phyloP scores from a whole-genome alignment of 208 protist species.

The Tetramitus jugosus region DNA sequence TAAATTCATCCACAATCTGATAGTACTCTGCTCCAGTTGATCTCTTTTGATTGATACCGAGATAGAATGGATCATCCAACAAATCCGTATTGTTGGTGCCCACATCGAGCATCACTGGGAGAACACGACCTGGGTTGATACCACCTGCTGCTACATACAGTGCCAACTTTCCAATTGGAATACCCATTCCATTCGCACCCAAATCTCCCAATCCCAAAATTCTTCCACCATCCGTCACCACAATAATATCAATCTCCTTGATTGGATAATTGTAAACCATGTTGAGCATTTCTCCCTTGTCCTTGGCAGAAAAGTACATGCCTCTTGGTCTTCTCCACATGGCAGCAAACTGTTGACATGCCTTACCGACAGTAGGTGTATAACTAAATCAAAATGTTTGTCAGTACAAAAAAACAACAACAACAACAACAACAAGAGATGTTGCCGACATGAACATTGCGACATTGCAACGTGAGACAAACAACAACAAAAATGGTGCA shows the following conservation, averaged over 20 bases:
- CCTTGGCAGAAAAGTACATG: conserved; percentile 69
- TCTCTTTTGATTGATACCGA: conserved; percentile 60
- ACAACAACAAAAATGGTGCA: too few species aligned
- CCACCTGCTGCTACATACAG: conserved; percentile 83
- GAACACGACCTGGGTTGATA: conserved; percentile 58
- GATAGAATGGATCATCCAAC: conserved; percentile 64
- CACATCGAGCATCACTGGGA: conserved; percentile 71
- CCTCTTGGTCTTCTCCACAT: conserved; percentile 66
- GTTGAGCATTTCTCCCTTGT: conserved; percentile 64
- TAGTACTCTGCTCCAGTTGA: conserved; percentile 66
- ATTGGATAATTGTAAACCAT: conserved; percentile 67
- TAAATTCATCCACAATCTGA: conserved; percentile 76
- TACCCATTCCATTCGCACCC: conserved; percentile 52
- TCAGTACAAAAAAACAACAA: background rate
- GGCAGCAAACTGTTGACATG: conserved; percentile 73
- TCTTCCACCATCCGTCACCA: conserved; percentile 78
- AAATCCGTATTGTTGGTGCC: conserved; percentile 76
- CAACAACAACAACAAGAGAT: background rate
- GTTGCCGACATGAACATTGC: too few species aligned
- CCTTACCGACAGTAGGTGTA: conserved; percentile 61
- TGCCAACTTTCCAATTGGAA: conserved; percentile 83
- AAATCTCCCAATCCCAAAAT: conserved; percentile 87
- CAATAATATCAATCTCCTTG: conserved; percentile 72
- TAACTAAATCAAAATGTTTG: too few species aligned
- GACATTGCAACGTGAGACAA: too few species aligned